Evolutionary conservation across 805 yeast genomes (phyloP), one percentile per base, ranked within the genome.

Genomic region (Saccharomycopsis fibuligera): DNA sequence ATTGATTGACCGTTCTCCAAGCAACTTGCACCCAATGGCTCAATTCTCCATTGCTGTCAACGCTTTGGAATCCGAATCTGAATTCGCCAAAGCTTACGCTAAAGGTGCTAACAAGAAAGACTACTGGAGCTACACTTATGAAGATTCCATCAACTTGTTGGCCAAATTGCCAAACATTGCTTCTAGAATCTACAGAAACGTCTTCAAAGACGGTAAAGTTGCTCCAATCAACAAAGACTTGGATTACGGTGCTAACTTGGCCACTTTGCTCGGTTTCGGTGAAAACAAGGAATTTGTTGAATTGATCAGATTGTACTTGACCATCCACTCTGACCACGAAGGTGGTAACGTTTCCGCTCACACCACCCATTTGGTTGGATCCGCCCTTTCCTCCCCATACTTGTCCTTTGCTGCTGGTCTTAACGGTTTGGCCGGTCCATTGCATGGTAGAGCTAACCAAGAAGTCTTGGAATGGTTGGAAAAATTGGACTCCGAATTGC

Each of bases 261-360:
- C 81, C 51, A 77, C 79, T 58, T 73, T 72, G 71, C 69, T 78
- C 54, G 83, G 83, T 53, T 74, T 64, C 64, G 79, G 81, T 57
- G 68, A 68, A 51, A 78, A 80, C 69, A 72, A 73, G 57, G 88
- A 83, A 64, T 85, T 85, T 63, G 76, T 79, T 51, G 90, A 85
- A 66, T 75, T 86, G 60, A 78, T 85, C 80, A 80, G 95, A 71
- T 72, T 86, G 58, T 85, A 85, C 75, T 68, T 84, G 62, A 79
- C 91, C 54, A 80, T 85, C 63, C 95, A 85, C 73, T 78, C 88
- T 48, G 95, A 85, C 66, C 95, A 85, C 72, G 95, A 85, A 73
- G 95, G 93, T 70, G 93, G 93, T 68, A 84, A 84, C 64, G 93
- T 84, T 53, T 81, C 88, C 54, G 93, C 93, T 43, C 93, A 84